These are phyloP conservation scores for Gloeopeniophorella convolvens DNA, from an alignment of 768 basidiomycete genomes.

Conservation along the genomic window DNA sequence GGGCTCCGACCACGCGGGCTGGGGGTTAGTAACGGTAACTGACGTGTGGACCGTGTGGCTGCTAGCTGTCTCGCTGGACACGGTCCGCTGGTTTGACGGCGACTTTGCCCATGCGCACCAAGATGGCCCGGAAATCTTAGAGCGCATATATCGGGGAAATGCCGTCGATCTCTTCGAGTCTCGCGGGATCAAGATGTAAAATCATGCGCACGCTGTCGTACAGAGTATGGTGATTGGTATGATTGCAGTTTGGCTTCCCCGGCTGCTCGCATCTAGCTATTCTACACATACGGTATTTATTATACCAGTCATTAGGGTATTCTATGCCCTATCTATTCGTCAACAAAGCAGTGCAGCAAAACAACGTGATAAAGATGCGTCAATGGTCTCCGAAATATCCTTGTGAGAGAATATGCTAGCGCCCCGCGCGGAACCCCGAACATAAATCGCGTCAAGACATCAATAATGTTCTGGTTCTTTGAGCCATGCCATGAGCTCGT, in stretches of 20 bases:
- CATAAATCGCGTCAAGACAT: neutral
- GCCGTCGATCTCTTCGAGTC: slow-evolving; percentile 42
- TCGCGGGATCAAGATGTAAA: slow-evolving; percentile 3
- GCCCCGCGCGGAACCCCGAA: neutral
- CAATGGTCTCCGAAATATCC: no score
- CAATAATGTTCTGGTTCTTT: slow-evolving; percentile 19
- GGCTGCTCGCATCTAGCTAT: no score
- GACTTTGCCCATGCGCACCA: slow-evolving; percentile 24
- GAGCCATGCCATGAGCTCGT: slow-evolving; percentile 60
- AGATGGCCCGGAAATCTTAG: slow-evolving; percentile 33
- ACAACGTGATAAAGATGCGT: no score
- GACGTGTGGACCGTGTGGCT: no score
- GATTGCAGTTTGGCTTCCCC: no score
- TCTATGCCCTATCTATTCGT: neutral
- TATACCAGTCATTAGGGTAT: neutral
- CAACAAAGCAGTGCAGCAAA: neutral
- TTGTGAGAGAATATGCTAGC: no score
- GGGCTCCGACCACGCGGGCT: no score
- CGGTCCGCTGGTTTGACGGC: slow-evolving; percentile 52
- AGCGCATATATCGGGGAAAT: slow-evolving; percentile 42
- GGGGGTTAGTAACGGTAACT: no score
- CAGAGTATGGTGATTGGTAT: no score
- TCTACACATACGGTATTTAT: neutral
- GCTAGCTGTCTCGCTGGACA: slow-evolving; percentile 18
- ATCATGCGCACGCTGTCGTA: neutral